Evolutionary conservation across 2,329 filamentous ascomycete genomes (phyloP), one percentile per base, ranked within the genome.

Genomic region (Aspergillus thermomutatus): DNA sequence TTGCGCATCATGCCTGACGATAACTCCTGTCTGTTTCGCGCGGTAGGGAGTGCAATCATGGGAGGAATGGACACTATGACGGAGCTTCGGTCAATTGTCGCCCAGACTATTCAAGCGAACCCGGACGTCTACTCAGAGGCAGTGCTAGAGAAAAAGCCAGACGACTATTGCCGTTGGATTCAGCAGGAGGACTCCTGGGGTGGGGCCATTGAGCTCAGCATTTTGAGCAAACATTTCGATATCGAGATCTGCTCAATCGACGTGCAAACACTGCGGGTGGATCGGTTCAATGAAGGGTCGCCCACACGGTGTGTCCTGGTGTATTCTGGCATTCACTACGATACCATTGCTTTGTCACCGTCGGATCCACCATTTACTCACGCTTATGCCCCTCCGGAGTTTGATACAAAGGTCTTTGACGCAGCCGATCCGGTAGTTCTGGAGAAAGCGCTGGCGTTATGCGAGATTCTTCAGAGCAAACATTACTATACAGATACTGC

Each of bases 1-100:
- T 83, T 97, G 19, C 88, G 93, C 14, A 90, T 97, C 51, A 97
- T 97, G 93, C 91, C 92, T 4, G 93, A 97, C 69, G 93, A 97
- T 74, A 97, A 97, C 74, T 91, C 87, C 57, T 97, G 93, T 75
- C 86, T 97, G 67, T 97, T 97, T 75, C 89, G 92, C 27, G 92
- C 93, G 0, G 87, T 97, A 49, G 90, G 90, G 17, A 89, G 87
- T 53, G 89, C 89, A 3, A 82, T 96, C n/a, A 84, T 91, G 50
- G 83, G 84, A 31, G 79, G 80, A 1, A 80, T 88, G 64, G 85
- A 88, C 60, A 80, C 81, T 8, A 88, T 90, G 85, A 84, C 80
- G 0, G 87, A 89, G 66, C 80, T 97, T 19, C 87, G 92, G 54
- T 86, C 83, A 14, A 81, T 96, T 60, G 87, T 96, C 21, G 91